These are phyloP conservation scores for Luffa aegyptiaca DNA, from an alignment of 306 rosid genomes.

Conservation along the genomic window DNA sequence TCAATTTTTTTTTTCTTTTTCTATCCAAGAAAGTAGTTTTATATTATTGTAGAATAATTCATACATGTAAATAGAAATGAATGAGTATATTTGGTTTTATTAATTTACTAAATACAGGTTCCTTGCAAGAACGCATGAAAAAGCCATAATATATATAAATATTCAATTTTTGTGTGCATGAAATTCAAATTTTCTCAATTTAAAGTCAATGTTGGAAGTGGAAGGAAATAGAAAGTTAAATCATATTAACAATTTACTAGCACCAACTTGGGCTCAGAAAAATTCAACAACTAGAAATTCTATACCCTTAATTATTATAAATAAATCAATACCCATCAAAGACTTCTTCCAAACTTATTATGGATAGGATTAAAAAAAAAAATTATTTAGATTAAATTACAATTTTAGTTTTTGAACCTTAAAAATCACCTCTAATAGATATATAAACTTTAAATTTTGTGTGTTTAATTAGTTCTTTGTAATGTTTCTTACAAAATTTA, in stretches of 20 bases:
- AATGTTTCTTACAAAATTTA: too few species aligned
- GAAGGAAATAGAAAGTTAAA: not conserved
- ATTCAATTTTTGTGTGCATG: not conserved
- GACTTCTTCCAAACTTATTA: not conserved
- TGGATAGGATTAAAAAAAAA: too few species aligned
- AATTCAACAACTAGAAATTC: not conserved
- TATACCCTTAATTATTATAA: not conserved
- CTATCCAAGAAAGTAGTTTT: not conserved
- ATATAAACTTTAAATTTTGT: too few species aligned
- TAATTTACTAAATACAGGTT: not conserved
- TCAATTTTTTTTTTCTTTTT: too few species aligned
- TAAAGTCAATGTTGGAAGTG: not conserved
- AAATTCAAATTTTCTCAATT: not conserved
- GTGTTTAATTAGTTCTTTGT: too few species aligned
- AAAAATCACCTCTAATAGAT: too few species aligned
- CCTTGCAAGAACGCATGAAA: not conserved
- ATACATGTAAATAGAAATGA: not conserved
- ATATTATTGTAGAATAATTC: not conserved
- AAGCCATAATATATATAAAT: not conserved
- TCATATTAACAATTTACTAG: not conserved
- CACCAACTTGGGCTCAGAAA: not conserved
- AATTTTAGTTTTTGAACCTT: too few species aligned
- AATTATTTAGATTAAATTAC: too few species aligned
- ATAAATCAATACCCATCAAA: not conserved
- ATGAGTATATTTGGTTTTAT: not conserved